Evolutionary conservation across 2,329 filamentous ascomycete genomes (phyloP), one percentile per base, ranked within the genome.

Genomic region (Trichothecium roseum): DNA sequence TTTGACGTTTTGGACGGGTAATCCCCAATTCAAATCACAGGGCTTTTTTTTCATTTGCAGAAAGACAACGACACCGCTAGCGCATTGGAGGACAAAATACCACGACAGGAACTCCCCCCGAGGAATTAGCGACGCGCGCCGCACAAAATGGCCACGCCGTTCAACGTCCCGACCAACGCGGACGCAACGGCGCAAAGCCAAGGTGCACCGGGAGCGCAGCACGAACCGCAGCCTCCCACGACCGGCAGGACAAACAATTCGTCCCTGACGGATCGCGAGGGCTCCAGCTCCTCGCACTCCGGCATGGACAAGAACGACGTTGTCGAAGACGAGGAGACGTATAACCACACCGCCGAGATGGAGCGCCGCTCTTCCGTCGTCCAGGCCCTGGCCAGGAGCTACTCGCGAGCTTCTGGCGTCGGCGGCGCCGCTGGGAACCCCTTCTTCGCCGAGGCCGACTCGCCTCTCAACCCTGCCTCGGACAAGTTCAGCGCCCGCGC

Each of bases 311-410:
- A 42, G 34, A 38, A 28, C 10, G 36, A 51, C 40, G 32, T 46
- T 20, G 42, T 42, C 18, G 48, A 49, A 4, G 45, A 51, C 33
- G 54, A 53, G 24, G 56, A 51, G 18, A 55, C 57, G 8, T 53
- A 53, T 12, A 53, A 54, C 22, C 55, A 60, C 6, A 53, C 45
- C 26, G 52, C 53, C 30, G 69, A 72, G 51, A 56, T 68, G 56
- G 58, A 60, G 35, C 66, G 69, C 34, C 66, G 72, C 41, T 56
- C 62, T 37, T 71, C 66, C 8, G 54, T 68, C 18, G 70, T 77
- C 15, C 69, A 74, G 45, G 59, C 62, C n/a, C 59, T 77, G 4
- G 73, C 73, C 2, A 66, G 70, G 34, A 62, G 63, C 40, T 74
- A 71, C 46, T 76, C 73, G 4, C 58, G 57, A 24, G 61, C 65